These are phyloP conservation scores for Diplodia seriata DNA, from an alignment of 2,329 filamentous ascomycete species.

Conservation along the genomic window DNA sequence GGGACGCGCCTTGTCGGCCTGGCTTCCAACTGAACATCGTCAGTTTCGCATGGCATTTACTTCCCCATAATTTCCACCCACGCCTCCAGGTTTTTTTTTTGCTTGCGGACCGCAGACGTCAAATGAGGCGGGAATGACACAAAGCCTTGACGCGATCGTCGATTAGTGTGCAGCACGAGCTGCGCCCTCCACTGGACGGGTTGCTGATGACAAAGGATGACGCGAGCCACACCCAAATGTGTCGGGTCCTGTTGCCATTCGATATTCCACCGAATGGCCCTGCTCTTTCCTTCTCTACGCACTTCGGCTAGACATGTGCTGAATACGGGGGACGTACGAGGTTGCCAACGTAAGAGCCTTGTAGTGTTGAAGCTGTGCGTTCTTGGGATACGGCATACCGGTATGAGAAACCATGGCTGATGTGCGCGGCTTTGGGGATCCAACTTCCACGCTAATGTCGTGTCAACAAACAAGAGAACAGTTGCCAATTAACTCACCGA, in stretches of 20 bases:
- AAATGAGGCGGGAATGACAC: neutral
- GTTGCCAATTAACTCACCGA: neutral
- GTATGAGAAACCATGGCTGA: neutral
- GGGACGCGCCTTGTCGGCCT: neutral
- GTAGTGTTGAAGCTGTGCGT: no score
- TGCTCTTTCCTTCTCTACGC: neutral
- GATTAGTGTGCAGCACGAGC: neutral
- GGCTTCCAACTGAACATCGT: neutral
- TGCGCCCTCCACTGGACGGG: neutral
- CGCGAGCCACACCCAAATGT: neutral
- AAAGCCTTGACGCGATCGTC: neutral
- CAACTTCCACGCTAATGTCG: neutral
- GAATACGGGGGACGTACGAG: no score
- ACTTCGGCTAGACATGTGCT: neutral
- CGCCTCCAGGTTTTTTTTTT: neutral
- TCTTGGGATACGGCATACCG: no score
- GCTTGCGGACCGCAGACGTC: neutral
- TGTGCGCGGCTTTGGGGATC: neutral
- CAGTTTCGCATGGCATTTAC: neutral
- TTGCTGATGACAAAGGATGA: neutral
- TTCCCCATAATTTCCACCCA: neutral
- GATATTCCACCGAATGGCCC: neutral
- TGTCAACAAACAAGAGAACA: neutral
- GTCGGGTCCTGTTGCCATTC: neutral
- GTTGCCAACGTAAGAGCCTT: no score